Percentiles rank a stretch among this genome's conserved stretches.
These are phyloP conservation scores for Pseudocercospora macadamiae DNA, from an alignment of 2,329 filamentous ascomycete genomes.

Conservation along the genomic window DNA sequence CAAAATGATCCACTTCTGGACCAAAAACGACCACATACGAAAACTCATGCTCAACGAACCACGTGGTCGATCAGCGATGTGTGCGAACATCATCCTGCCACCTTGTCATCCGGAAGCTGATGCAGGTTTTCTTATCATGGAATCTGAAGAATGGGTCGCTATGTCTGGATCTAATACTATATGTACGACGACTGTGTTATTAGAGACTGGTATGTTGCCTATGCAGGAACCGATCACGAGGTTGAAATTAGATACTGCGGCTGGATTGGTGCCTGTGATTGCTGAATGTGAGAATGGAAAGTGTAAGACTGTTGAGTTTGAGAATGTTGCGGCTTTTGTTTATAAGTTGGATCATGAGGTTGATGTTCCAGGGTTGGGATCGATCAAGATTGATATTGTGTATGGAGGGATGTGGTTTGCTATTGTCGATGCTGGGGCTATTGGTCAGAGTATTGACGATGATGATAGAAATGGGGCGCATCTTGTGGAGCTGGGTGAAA, in stretches of 20 bases:
- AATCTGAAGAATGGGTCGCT: constrained; percentile 50
- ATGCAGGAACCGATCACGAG: constrained; percentile 51
- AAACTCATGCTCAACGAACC: constrained; percentile 52
- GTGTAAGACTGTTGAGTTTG: constrained; percentile 49
- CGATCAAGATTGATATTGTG: constrained; percentile 48
- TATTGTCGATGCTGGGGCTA: constrained; percentile 44
- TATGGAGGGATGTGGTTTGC: constrained; percentile 54
- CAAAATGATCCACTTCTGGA: constrained; percentile 49
- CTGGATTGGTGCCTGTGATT: constrained; percentile 47
- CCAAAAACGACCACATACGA: constrained; percentile 42
- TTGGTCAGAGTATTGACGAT: constrained; percentile 40
- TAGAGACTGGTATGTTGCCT: constrained; percentile 53
- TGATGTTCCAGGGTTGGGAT: constrained; percentile 47
- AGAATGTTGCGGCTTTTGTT: constrained; percentile 52
- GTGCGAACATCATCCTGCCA: constrained; percentile 46
- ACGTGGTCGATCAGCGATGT: constrained; percentile 47
- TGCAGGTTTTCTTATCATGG: constrained; percentile 52
- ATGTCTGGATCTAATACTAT: constrained; percentile 54
- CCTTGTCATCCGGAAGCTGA: constrained; percentile 51
- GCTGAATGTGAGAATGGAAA: constrained; percentile 49
- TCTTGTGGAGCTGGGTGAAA: constrained; percentile 48
- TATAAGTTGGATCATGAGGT: constrained; percentile 45
- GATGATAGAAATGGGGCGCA: constrained; percentile 37
- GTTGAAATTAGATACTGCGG: constrained; percentile 49
- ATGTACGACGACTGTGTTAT: constrained; percentile 48